A percentile compares a stretch with the other conserved stretches of the same genome.
These are phyloP conservation scores for Trichophyton mentagrophytes DNA, from an alignment of 2,329 filamentous ascomycete species.

Conservation along the genomic window DNA sequence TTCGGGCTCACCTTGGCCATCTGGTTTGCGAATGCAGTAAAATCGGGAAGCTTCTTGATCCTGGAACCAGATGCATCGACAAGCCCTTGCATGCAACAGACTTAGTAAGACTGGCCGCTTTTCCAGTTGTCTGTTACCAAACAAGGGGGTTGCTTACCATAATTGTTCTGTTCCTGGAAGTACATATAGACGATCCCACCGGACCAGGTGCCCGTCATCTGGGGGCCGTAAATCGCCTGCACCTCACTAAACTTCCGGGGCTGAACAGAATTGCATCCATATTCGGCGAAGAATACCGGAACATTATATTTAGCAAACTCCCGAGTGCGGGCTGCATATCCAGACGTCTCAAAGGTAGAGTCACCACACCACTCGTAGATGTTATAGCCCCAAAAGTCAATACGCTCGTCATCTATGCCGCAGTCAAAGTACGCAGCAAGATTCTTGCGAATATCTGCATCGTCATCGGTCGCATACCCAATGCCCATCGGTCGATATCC, in stretches of 20 bases:
- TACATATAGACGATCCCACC: slow-evolving; percentile 99
- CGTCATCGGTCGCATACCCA: slow-evolving; percentile 93
- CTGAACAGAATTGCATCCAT: slow-evolving; percentile 72
- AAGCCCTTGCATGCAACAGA: slow-evolving; percentile 18
- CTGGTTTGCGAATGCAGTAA: slow-evolving; percentile 55
- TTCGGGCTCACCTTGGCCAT: slow-evolving; percentile 56
- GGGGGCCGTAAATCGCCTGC: slow-evolving; percentile 57
- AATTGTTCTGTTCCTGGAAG: slow-evolving; percentile 82
- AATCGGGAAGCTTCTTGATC: slow-evolving; percentile 61
- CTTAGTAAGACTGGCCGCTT: slow-evolving; percentile 8
- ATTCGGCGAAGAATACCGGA: slow-evolving; percentile 96
- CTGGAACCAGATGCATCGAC: slow-evolving; percentile 51
- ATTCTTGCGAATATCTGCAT: slow-evolving; percentile 64
- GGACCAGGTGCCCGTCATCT: slow-evolving; percentile 82
- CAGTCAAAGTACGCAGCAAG: slow-evolving; percentile 95
- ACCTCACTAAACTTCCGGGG: slow-evolving; percentile 79
- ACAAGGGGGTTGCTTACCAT: slow-evolving; percentile 42
- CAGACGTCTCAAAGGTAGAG: slow-evolving; percentile 61
- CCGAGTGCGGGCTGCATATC: slow-evolving; percentile 67
- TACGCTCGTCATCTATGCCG: slow-evolving; percentile 44
- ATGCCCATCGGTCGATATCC: slow-evolving; percentile 69
- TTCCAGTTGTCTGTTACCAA: background rate
- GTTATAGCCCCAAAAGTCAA: slow-evolving; percentile 99
- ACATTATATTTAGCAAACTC: slow-evolving; percentile 86
- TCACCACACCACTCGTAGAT: slow-evolving; percentile 98